Conservation (phyloP, 805 yeast species). For the Pachysolen tannophilus region DNA sequence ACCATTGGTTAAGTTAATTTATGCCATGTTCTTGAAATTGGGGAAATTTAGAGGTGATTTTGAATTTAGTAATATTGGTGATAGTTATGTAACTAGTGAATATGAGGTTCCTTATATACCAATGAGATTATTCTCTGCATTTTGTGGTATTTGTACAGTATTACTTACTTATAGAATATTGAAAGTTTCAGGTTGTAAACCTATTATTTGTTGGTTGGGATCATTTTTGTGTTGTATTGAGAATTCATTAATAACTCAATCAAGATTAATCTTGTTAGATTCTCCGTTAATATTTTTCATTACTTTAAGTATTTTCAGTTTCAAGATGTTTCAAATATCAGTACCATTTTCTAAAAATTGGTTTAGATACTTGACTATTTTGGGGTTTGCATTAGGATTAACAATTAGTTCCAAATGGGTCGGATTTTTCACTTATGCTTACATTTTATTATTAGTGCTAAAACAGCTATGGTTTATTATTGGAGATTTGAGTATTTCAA, state of each 20-base stretch:
- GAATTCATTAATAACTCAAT: conserved; percentile 54
- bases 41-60: conserved; percentile 45
- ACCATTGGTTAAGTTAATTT: conserved; percentile 57
- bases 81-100: conserved; percentile 25
- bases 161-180: conserved; percentile 47
- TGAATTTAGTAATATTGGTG: conserved; percentile 36
- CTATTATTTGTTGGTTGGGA: conserved; percentile 41
- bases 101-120: conserved; percentile 37
- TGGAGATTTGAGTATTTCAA: conserved; percentile 55
- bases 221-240: conserved; percentile 50
- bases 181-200: conserved; percentile 46
- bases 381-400: conserved; percentile 46
- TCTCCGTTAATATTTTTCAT: conserved; percentile 36
- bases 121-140: conserved; percentile 50
- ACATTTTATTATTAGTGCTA: conserved; percentile 47
- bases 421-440: conserved; percentile 58
- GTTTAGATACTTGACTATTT: conserved; percentile 38
- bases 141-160: conserved; percentile 45
- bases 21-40: conserved; percentile 42
- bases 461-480: conserved; percentile 57
- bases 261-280: conserved; percentile 43
- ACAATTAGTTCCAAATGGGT: conserved; percentile 59
- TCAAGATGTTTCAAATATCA: conserved; percentile 40
- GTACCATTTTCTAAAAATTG: conserved; percentile 40
- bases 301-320: conserved; percentile 41